Percentiles rank a stretch among this genome's conserved stretches.
These are phyloP conservation scores for Byssoonygena ceratinophila DNA, from an alignment of 2,329 filamentous ascomycete species.

Conservation along the genomic window DNA sequence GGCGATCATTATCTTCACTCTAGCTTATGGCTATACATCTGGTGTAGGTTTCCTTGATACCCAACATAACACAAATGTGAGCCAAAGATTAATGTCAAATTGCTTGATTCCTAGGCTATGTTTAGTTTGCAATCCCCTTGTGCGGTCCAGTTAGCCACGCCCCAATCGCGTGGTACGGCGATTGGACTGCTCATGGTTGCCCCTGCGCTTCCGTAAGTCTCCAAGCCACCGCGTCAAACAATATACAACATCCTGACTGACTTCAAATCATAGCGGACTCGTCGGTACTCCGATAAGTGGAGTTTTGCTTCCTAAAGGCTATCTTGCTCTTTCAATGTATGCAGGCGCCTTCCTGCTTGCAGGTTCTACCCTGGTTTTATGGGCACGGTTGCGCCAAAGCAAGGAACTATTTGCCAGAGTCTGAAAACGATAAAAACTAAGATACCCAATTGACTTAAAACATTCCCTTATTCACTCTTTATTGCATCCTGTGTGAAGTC, in stretches of 20 bases:
- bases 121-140: conserved; percentile 10
- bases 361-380: not conserved
- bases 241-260: not conserved
- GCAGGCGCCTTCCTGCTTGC: not conserved
- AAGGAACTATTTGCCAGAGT: not conserved
- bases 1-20: conserved; percentile 32
- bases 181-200: conserved; percentile 3
- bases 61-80: not conserved
- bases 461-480: too few relatives aligned
- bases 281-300: conserved; percentile 5
- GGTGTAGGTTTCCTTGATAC: conserved; percentile 31
- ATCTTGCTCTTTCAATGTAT: conserved; percentile 7
- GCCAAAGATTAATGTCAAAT: too few relatives aligned
- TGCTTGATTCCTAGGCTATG: conserved; percentile 4
- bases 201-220: not conserved
- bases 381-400: not conserved
- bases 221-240: not conserved
- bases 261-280: not conserved
- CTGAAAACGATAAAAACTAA: too few relatives aligned
- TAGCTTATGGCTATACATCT: conserved; percentile 43
- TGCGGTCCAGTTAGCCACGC: conserved; percentile 1
- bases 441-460: too few relatives aligned
- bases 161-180: conserved; percentile 1
- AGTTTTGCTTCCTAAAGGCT: not conserved
- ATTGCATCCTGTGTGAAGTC: too few relatives aligned